These are phyloP conservation scores for Triticum monococcum DNA, from an alignment of 176 grass and related monocot genomes.

Conservation along the genomic window DNA sequence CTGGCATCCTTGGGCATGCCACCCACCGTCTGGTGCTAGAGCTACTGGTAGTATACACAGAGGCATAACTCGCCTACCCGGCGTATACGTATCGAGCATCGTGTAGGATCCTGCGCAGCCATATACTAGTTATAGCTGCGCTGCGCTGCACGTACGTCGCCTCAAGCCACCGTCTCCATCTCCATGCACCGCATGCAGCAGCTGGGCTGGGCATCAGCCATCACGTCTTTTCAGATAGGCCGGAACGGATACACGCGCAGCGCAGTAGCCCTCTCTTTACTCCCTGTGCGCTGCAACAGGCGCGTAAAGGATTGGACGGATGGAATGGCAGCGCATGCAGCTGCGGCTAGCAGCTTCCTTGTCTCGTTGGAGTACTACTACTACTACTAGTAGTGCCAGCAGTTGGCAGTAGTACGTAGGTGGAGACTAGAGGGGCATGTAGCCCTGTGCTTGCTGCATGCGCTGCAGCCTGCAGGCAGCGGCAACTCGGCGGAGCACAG, in stretches of 20 bases:
- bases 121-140: not conserved
- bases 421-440: conserved; percentile 1
- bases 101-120: not conserved
- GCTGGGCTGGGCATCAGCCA: no score
- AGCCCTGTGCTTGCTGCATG: not conserved
- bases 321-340: not conserved
- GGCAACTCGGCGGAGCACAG: conserved; percentile 13
- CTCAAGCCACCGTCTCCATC: not conserved
- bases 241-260: not conserved
- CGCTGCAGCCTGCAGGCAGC: conserved; percentile 1
- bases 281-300: not conserved
- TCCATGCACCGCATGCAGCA: not conserved
- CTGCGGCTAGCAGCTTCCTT: not conserved
- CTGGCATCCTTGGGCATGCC: not conserved
- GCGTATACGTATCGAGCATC: not conserved
- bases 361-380: not conserved
- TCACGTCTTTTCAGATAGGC: conserved; percentile 2
- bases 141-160: not conserved
- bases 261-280: not conserved
- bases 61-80: not conserved
- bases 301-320: not conserved
- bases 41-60: not conserved
- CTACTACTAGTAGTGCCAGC: not conserved
- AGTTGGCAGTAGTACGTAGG: not conserved
- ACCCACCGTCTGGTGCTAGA: not conserved